Base-by-base conservation (phyloP, 1,139 yeast species). In the Lodderomyces parapsilosis region DNA sequence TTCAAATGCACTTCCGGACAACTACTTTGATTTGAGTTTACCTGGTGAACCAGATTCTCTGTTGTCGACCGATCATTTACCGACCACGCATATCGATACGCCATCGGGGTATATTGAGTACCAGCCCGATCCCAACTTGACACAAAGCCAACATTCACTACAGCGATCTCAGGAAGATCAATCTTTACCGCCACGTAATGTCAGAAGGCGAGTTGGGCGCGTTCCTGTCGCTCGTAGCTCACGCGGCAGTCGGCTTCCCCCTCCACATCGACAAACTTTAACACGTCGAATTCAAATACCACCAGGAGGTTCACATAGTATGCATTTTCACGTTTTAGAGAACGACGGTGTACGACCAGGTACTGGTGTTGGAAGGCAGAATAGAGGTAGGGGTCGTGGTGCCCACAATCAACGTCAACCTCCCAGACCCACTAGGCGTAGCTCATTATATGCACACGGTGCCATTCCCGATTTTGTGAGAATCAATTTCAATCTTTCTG, bases 11-110 rank as follows among this genome's bases (percentile, higher is more conserved):
- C 15, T 4, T 3, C 5, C 8, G 15, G 9, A 33, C 19, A 4
- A 19, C 14, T 13, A 30, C 28, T 25, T 28, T 9, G 46, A 46
- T 14, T 33, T 49, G 15, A 42, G 48, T 36, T 46, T 49, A n/a
- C 42, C 47, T 8, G 41, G 22, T 11, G 40, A 39, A 7, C 10
- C 23, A 11, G n/a, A n/a, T n/a, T n/a, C n/a, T n/a, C n/a, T n/a
- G n/a, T n/a, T n/a, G n/a, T n/a, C n/a, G n/a, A n/a, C n/a, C n/a
- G n/a, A n/a, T n/a, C n/a, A n/a, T n/a, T 39, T 40, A 2, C 45
- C 40, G 31, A 10, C 23, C 3, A 35, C 34, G 6, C 38, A 39
- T 23, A 27, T 42, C 10, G 36, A 38, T 22, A 42, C 44, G 10
- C 44, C 44, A 3, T n/a, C 11, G 13, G 44, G 44, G 6, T 17